phyloP scores from a whole-genome alignment of 1,284 basidiomycete genomes.

The Cryptococcus jaspeensis region DNA sequence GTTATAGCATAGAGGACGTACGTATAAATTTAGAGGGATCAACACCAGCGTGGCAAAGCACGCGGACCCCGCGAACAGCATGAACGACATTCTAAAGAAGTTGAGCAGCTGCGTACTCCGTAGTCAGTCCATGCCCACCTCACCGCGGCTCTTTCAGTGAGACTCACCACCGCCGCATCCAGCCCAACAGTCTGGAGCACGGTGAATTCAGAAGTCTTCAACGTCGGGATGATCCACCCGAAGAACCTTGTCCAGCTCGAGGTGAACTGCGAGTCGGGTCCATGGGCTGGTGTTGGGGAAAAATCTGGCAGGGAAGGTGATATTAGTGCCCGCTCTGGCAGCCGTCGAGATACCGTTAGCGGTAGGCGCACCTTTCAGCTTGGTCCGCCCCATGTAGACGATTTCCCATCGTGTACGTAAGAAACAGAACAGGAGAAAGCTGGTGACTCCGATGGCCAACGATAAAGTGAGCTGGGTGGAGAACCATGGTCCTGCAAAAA shows the following conservation, averaged over 20 bases:
- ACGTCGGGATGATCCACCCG: slow-evolving; percentile 92
- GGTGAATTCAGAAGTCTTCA: slow-evolving; percentile 84
- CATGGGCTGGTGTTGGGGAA: slow-evolving; percentile 38
- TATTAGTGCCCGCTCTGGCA: not conserved
- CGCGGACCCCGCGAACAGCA: slow-evolving; percentile 80
- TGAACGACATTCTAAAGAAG: slow-evolving; percentile 94
- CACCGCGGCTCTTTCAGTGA: slow-evolving; percentile 12
- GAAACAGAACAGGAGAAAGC: slow-evolving; percentile 85
- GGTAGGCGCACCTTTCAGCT: slow-evolving; percentile 72
- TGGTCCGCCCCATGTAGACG: slow-evolving; percentile 86
- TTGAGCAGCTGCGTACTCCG: slow-evolving; percentile 70
- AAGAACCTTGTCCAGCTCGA: slow-evolving; percentile 59
- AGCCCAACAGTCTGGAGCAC: slow-evolving; percentile 95
- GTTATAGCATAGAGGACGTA: slow-evolving; percentile 46
- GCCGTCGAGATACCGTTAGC: not conserved
- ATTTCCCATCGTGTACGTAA: slow-evolving; percentile 83
- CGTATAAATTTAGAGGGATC: slow-evolving; percentile 87
- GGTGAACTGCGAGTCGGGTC: slow-evolving; percentile 26
- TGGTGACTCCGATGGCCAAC: slow-evolving; percentile 68
- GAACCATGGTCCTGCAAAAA: slow-evolving; percentile 54
- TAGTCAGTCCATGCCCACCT: not conserved
- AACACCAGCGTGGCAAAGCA: slow-evolving; percentile 73
- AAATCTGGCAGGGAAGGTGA: slow-evolving; percentile 34
- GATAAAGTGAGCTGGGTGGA: slow-evolving; percentile 84
- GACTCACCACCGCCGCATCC: slow-evolving; percentile 82